phyloP scores from a whole-genome alignment of 148 eudicot species.

The Gaultheria prostrata region DNA sequence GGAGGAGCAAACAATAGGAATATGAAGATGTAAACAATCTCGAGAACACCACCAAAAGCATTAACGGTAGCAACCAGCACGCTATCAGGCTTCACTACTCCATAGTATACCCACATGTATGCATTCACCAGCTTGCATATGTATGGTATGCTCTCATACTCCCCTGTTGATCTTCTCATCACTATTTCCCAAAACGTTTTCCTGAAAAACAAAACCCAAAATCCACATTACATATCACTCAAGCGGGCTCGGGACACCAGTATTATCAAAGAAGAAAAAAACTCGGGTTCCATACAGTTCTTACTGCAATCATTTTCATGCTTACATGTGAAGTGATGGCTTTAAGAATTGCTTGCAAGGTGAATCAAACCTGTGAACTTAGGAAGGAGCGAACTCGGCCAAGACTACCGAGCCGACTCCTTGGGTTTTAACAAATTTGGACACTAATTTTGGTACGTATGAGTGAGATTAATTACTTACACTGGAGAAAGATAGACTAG shows the following conservation, averaged over 20 bases:
- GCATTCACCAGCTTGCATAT: neutral
- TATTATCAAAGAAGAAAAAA: too few species aligned
- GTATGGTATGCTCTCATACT: slow-evolving; percentile 5
- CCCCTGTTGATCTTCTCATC: neutral
- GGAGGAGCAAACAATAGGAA: neutral
- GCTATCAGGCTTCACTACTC: neutral
- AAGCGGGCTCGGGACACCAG: too few species aligned
- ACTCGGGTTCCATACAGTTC: too few species aligned
- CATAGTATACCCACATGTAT: neutral
- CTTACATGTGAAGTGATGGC: too few species aligned
- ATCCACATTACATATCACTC: neutral
- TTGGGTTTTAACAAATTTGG: neutral
- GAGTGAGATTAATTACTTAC: neutral
- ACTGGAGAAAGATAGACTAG: neutral
- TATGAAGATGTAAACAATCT: neutral
- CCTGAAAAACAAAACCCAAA: neutral
- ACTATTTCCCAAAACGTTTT: neutral
- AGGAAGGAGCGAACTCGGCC: too few species aligned
- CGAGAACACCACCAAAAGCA: neutral
- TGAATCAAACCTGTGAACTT: too few species aligned
- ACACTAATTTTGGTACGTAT: neutral
- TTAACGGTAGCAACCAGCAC: neutral
- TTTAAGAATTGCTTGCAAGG: too few species aligned
- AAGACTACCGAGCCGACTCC: neutral
- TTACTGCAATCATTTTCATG: too few species aligned